A percentile compares a stretch with the other conserved stretches of the same genome.
phyloP scores from a whole-genome alignment of 257 asterid genomes.

The Ligustrum vulgare region DNA sequence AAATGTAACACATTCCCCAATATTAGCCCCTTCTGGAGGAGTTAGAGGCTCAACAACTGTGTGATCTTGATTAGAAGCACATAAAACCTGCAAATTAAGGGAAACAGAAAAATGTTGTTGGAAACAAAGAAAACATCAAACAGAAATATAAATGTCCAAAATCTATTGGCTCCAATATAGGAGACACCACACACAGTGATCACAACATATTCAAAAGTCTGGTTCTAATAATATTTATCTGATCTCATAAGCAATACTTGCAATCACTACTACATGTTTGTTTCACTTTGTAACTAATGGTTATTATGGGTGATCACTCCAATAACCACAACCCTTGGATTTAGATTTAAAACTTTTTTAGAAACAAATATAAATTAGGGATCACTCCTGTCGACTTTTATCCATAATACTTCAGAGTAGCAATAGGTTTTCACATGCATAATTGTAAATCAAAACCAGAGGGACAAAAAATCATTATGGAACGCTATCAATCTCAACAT shows the following conservation, averaged over 20 bases:
- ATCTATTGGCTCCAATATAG: neutral
- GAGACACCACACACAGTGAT: neutral
- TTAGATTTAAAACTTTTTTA: no score
- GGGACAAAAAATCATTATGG: neutral
- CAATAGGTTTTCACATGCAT: neutral
- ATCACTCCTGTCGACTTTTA: neutral
- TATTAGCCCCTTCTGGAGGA: constrained; percentile 82
- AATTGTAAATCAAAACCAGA: neutral
- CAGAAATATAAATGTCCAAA: neutral
- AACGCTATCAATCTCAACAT: neutral
- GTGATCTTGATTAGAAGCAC: constrained; percentile 89
- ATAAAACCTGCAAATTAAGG: constrained; percentile 59
- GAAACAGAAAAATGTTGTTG: neutral
- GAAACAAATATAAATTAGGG: neutral
- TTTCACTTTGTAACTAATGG: neutral
- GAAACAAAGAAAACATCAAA: constrained; percentile 13
- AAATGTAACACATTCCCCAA: constrained; percentile 75
- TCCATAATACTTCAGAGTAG: neutral
- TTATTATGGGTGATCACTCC: no score
- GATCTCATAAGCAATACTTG: neutral
- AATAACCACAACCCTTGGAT: no score
- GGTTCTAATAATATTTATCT: neutral
- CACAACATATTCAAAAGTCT: neutral
- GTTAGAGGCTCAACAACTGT: constrained; percentile 76
- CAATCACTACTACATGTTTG: neutral